These are phyloP conservation scores for Syncephalastrum monosporum DNA, from an alignment of 371 early-diverging fungal species.

Conservation along the genomic window DNA sequence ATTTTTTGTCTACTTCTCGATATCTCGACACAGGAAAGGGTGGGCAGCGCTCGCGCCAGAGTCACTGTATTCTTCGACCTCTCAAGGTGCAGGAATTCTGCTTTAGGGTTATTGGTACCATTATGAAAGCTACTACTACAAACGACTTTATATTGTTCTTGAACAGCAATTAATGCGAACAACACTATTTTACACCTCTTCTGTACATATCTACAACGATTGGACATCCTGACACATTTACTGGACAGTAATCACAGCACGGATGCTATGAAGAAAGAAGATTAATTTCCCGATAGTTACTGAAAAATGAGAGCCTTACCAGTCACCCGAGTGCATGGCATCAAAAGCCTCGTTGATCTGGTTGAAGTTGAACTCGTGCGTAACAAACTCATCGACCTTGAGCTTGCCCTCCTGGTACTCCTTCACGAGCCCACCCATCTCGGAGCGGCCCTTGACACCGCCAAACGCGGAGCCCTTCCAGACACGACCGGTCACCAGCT, in stretches of 20 bases:
- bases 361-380: constrained; percentile 74
- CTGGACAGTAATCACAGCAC: constrained; percentile 54
- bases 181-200: too few relatives aligned
- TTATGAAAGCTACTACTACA: too few relatives aligned
- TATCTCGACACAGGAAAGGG: too few relatives aligned
- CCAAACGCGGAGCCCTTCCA: constrained; percentile 98
- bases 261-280: constrained; percentile 46
- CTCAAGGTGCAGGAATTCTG: too few relatives aligned
- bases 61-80: too few relatives aligned
- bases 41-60: too few relatives aligned
- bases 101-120: too few relatives aligned
- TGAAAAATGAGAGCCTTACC: constrained; percentile 40
- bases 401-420: constrained; percentile 80
- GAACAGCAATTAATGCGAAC: too few relatives aligned
- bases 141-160: too few relatives aligned
- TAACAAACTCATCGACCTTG: constrained; percentile 91
- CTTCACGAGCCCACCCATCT: constrained; percentile 87
- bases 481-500: constrained; percentile 89
- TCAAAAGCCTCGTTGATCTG: constrained; percentile 94
- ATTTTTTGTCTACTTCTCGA: too few relatives aligned
- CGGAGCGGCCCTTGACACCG: constrained; percentile 93
- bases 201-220: too few relatives aligned
- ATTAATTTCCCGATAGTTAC: not conserved
- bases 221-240: constrained; percentile 2
- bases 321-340: constrained; percentile 78